Conservation (phyloP, 106 monocot species). For the Posidonia australis region DNA sequence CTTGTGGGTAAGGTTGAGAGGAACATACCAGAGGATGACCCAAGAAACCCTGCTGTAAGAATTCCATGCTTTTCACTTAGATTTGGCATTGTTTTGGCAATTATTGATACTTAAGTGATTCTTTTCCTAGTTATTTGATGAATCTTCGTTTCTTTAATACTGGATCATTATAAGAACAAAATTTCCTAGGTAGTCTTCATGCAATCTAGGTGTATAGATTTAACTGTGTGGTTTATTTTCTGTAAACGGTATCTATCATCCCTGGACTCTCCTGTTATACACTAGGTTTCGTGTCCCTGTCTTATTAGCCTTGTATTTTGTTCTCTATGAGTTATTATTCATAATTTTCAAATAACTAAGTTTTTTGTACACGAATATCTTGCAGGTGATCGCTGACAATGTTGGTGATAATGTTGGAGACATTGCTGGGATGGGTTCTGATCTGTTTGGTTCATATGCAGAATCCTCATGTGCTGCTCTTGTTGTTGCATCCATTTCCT, state of each 20-base stretch:
- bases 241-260: too few relatives aligned
- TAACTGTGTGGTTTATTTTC: too few relatives aligned
- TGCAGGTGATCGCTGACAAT: slow-evolving; percentile 32
- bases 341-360: background rate
- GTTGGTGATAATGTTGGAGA: slow-evolving; percentile 34
- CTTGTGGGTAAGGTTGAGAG: slow-evolving; percentile 62
- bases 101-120: background rate
- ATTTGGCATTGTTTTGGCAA: background rate
- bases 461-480: slow-evolving; percentile 35
- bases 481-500: slow-evolving; percentile 31
- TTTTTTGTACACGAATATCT: background rate
- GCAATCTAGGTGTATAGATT: background rate
- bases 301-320: background rate
- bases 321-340: background rate
- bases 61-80: background rate
- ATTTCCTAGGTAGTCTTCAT: background rate
- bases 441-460: slow-evolving; percentile 33
- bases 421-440: slow-evolving; percentile 36
- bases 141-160: too few relatives aligned
- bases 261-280: too few relatives aligned
- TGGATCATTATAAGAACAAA: too few relatives aligned
- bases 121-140: background rate
- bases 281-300: too few relatives aligned
- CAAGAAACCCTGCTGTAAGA: slow-evolving; percentile 66
- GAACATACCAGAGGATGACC: slow-evolving; percentile 60